Percentiles rank a stretch among this genome's conserved stretches.
phyloP scores from a whole-genome alignment of 495 filamentous ascomycete genomes.

The Aspergillus nidulans region DNA sequence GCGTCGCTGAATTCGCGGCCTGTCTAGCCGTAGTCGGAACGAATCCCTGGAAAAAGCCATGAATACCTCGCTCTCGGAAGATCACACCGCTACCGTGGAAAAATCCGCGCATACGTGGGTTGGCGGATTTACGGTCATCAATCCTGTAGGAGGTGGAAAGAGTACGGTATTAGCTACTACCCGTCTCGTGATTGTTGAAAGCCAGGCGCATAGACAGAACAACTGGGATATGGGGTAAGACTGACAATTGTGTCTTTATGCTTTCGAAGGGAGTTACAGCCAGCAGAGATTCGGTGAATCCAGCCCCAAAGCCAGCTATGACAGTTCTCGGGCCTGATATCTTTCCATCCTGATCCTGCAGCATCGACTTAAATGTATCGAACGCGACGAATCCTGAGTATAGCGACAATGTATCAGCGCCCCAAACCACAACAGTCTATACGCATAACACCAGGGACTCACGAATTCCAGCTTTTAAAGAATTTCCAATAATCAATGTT shows the following conservation, averaged over 20 bases:
- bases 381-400: constrained; percentile 88
- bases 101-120: constrained; percentile 86
- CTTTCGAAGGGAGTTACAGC: constrained; percentile 97
- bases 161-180: background rate
- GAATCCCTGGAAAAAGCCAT: constrained; percentile 95
- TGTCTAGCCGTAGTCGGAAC: constrained; percentile 92
- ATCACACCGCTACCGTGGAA: constrained; percentile 86
- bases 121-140: constrained; percentile 86
- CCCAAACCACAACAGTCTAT: background rate
- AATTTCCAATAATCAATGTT: constrained; percentile 94
- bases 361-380: constrained; percentile 79
- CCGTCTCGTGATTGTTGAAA: background rate
- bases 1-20: constrained; percentile 85
- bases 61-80: constrained; percentile 75
- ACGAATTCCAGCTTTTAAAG: constrained; percentile 92
- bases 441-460: constrained; percentile 26
- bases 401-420: background rate
- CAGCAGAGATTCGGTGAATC: constrained; percentile 86
- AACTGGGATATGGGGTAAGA: background rate
- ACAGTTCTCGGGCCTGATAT: constrained; percentile 88
- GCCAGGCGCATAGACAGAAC: background rate
- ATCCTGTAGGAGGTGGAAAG: constrained; percentile 51
- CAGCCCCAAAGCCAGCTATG: constrained; percentile 89
- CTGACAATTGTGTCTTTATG: constrained; percentile 89
- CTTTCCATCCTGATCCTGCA: constrained; percentile 81